These are phyloP conservation scores for Podaxis sp. DNA, from an alignment of 768 basidiomycete genomes.

Conservation along the genomic window DNA sequence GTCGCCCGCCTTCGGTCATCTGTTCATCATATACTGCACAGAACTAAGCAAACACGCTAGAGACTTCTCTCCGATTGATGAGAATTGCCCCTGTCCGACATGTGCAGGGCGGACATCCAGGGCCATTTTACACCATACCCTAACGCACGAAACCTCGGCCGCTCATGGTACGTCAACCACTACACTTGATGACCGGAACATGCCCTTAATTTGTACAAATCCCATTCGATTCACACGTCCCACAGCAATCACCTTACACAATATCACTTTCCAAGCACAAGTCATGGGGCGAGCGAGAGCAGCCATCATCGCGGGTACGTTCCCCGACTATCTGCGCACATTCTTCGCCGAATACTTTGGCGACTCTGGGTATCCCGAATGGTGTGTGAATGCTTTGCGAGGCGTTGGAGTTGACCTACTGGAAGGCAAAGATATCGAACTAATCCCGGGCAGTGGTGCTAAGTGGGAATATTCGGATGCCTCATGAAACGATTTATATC, in stretches of 20 bases:
- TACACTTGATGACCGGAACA: background rate
- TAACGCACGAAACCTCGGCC: slow-evolving; percentile 78
- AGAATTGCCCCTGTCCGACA: slow-evolving; percentile 81
- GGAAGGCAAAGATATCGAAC: slow-evolving; percentile 43
- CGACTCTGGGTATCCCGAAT: slow-evolving; percentile 74
- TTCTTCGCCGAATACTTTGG: slow-evolving; percentile 83
- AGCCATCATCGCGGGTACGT: slow-evolving; percentile 73
- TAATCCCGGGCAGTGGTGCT: slow-evolving; percentile 58
- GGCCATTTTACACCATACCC: slow-evolving; percentile 70
- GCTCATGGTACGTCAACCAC: slow-evolving; percentile 63
- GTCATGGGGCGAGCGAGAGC: slow-evolving; percentile 83
- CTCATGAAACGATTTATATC: slow-evolving; percentile 12
- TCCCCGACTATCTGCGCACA: slow-evolving; percentile 68
- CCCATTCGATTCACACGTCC: background rate
- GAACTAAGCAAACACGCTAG: slow-evolving; percentile 67
- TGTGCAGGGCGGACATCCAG: slow-evolving; percentile 64
- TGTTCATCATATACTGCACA: slow-evolving; percentile 20
- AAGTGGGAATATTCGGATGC: slow-evolving; percentile 78
- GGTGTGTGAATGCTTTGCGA: slow-evolving; percentile 82
- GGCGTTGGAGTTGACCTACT: slow-evolving; percentile 83
- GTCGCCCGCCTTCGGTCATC: background rate
- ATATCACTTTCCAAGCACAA: slow-evolving; percentile 81
- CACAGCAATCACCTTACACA: slow-evolving; percentile 77
- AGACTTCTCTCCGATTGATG: slow-evolving; percentile 71
- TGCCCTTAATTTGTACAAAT: background rate